Percentiles rank a stretch among this genome's conserved stretches.
phyloP scores from a whole-genome alignment of 306 rosid species.

The Cicer chorassanicum region DNA sequence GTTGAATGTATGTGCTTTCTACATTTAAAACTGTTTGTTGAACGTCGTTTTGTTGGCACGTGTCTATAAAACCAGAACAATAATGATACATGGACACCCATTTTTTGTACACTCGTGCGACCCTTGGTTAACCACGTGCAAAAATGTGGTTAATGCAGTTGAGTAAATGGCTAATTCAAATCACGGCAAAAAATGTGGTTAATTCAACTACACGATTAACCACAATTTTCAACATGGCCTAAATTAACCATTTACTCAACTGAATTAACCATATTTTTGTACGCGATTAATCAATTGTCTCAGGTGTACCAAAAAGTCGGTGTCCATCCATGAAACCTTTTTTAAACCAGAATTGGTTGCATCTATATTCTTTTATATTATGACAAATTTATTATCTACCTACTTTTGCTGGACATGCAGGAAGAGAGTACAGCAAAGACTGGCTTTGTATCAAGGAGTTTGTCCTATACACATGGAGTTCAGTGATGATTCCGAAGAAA shows the following conservation, averaged over 20 bases:
- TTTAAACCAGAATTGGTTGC: constrained; percentile 8
- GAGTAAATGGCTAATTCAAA: too few species aligned
- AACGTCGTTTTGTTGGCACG: not conserved
- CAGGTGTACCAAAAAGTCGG: too few species aligned
- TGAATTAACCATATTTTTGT: too few species aligned
- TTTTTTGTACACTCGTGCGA: too few species aligned
- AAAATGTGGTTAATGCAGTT: too few species aligned
- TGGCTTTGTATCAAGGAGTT: constrained; percentile 94
- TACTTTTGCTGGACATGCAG: constrained; percentile 57
- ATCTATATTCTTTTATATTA: constrained; percentile 20
- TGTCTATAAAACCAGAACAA: not conserved
- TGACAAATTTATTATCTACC: constrained; percentile 25
- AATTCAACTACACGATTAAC: too few species aligned
- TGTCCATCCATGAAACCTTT: not conserved
- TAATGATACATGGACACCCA: too few species aligned
- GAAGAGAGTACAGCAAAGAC: constrained; percentile 79
- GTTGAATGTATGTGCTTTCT: not conserved
- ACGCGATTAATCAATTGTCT: too few species aligned
- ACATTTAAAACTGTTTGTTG: not conserved
- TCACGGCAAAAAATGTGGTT: too few species aligned
- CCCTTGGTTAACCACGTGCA: too few species aligned
- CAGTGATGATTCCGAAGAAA: constrained; percentile 79
- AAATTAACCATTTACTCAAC: too few species aligned
- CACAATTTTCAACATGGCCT: too few species aligned
- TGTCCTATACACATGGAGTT: constrained; percentile 88